A percentile compares a stretch with the other conserved stretches of the same genome.
phyloP scores from a whole-genome alignment of 1,139 yeast species.

The Yamadazyma membranifaciens region DNA sequence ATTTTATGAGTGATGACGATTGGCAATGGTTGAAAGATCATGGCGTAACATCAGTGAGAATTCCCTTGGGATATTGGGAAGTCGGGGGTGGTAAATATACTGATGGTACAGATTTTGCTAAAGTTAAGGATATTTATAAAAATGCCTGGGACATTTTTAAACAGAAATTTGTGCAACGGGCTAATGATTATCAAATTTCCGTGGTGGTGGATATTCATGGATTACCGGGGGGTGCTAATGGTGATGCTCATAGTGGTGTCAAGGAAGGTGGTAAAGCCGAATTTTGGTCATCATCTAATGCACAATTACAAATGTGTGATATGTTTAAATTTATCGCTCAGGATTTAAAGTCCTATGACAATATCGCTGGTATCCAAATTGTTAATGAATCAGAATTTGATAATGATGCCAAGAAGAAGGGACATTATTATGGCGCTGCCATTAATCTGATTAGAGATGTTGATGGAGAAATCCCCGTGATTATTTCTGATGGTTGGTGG shows the following conservation, averaged over 20 bases:
- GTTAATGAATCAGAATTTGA: conserved; percentile 80
- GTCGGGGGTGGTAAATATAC: conserved; percentile 63
- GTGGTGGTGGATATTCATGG: conserved; percentile 86
- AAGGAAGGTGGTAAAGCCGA: conserved; percentile 50
- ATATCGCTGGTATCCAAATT: conserved; percentile 78
- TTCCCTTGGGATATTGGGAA: conserved; percentile 93
- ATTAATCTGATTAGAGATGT: conserved; percentile 55
- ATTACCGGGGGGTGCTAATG: conserved; percentile 90
- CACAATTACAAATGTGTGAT: conserved; percentile 48
- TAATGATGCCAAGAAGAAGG: conserved; percentile 48
- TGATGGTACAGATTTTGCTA: conserved; percentile 59
- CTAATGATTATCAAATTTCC: conserved; percentile 58
- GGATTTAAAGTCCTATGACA: conserved; percentile 57
- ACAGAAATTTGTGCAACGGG: conserved; percentile 50
- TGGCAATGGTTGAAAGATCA: conserved; percentile 72
- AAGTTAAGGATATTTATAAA: conserved; percentile 51
- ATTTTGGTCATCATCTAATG: conserved; percentile 55
- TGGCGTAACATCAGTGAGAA: conserved; percentile 73
- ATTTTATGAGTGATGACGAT: conserved; percentile 65
- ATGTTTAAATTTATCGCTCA: conserved; percentile 59
- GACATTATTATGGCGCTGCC: conserved; percentile 68
- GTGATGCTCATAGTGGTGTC: conserved; percentile 80
- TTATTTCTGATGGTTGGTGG: conserved; percentile 96
- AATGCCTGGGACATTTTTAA: conserved; percentile 70
- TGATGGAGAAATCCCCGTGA: conserved; percentile 61